Conservation (phyloP, 306 rosid genomes). For the Cucurbita maxima region DNA sequence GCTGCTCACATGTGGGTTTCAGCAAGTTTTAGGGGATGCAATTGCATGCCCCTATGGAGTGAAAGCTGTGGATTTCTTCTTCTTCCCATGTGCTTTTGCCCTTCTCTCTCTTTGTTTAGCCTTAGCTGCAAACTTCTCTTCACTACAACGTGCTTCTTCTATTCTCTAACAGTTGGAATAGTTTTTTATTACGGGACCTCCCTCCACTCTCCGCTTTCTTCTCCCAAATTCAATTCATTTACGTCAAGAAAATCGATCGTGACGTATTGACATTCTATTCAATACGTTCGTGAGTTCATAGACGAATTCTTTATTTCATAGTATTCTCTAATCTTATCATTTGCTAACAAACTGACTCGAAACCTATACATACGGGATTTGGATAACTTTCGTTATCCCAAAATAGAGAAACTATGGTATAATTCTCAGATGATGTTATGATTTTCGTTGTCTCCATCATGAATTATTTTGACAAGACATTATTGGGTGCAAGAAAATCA, state of each 20-base stretch:
- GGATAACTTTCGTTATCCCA: no score
- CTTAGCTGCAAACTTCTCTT: neutral
- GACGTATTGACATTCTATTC: no score
- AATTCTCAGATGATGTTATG: neutral
- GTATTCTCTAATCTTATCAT: no score
- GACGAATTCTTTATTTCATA: no score
- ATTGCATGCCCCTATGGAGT: neutral
- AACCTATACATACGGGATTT: no score
- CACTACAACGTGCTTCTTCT: constrained; percentile 8
- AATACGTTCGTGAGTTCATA: no score
- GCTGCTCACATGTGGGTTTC: neutral
- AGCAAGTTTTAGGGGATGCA: constrained; percentile 2
- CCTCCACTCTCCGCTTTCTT: neutral
- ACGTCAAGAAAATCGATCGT: no score
- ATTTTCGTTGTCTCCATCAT: neutral
- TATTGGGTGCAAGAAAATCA: neutral
- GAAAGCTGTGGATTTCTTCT: neutral
- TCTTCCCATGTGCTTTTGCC: constrained; percentile 10
- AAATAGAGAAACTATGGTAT: neutral
- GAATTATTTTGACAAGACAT: neutral
- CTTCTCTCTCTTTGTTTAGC: neutral
- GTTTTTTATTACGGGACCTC: constrained; percentile 5
- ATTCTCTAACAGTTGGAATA: constrained; percentile 4
- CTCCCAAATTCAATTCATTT: neutral
- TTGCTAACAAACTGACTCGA: no score